These are phyloP conservation scores for Hemerocallis citrina DNA, from an alignment of 106 monocot species.

Conservation along the genomic window DNA sequence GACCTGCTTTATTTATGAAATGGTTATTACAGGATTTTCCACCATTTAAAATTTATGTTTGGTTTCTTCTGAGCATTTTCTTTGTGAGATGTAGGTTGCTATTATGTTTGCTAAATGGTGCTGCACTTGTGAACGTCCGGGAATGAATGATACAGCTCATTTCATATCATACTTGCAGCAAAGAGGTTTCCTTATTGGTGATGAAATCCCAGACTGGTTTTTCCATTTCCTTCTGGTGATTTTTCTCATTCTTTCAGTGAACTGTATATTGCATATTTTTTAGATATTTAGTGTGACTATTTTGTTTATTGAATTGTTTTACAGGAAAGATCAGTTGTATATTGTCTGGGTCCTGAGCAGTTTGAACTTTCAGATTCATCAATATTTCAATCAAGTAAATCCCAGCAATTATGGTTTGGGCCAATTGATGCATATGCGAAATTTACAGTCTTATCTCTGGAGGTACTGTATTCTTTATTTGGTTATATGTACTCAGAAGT, in stretches of 20 bases:
- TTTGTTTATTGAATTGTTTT: neutral
- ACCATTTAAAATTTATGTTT: neutral
- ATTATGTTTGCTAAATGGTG: slow-evolving; percentile 52
- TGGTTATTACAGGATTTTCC: too few species aligned
- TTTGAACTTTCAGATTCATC: slow-evolving; percentile 16
- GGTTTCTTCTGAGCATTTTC: neutral
- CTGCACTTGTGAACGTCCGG: slow-evolving; percentile 44
- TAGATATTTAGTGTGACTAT: neutral
- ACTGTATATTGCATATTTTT: neutral
- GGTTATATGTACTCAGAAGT: neutral
- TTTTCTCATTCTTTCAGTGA: neutral
- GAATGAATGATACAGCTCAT: slow-evolving; percentile 37
- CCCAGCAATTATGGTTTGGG: slow-evolving; percentile 32
- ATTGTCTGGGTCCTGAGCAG: slow-evolving; percentile 46
- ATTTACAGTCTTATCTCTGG: slow-evolving; percentile 41
- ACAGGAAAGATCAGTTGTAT: slow-evolving; percentile 54
- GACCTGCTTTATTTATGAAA: too few species aligned
- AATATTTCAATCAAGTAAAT: slow-evolving; percentile 24
- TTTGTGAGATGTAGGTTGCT: slow-evolving; percentile 28
- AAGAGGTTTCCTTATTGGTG: slow-evolving; percentile 61
- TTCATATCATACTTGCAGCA: slow-evolving; percentile 74
- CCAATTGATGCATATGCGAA: slow-evolving; percentile 63
- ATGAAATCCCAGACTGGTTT: slow-evolving; percentile 65
- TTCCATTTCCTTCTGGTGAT: slow-evolving; percentile 55
- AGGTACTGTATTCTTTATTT: slow-evolving; percentile 29